Conservation (phyloP, 2,329 filamentous ascomycete species). For the Diplodia seriata region DNA sequence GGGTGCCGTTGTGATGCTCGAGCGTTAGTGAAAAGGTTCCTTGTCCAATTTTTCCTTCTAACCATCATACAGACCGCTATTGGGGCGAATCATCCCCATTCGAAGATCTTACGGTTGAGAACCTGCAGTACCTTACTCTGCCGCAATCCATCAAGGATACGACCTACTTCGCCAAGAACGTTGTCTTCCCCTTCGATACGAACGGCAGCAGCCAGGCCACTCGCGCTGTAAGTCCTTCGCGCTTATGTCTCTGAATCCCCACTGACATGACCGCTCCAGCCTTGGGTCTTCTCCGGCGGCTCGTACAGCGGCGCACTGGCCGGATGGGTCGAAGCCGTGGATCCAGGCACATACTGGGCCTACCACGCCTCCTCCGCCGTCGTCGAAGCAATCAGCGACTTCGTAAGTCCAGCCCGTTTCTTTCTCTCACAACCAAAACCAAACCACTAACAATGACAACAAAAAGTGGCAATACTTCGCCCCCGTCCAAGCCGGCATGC, state of each 20-base stretch:
- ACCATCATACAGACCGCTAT: constrained; percentile 54
- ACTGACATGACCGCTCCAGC: constrained; percentile 37
- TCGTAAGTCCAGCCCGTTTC: constrained; percentile 10
- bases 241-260: too few species aligned
- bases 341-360: constrained; percentile 66
- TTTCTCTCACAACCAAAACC: background rate
- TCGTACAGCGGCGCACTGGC: constrained; percentile 64
- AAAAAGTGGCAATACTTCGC: constrained; percentile 62
- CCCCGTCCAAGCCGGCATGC: constrained; percentile 65
- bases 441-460: too few species aligned
- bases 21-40: constrained; percentile 44
- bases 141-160: constrained; percentile 62
- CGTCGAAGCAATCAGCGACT: constrained; percentile 61
- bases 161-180: constrained; percentile 61
- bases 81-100: constrained; percentile 65
- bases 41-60: background rate
- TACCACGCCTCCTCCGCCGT: constrained; percentile 65
- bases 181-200: constrained; percentile 61
- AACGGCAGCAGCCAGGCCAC: constrained; percentile 58
- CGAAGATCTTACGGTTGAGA: constrained; percentile 58
- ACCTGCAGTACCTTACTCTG: constrained; percentile 62
- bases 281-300: constrained; percentile 64
- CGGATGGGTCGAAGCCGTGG: constrained; percentile 61
- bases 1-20: constrained; percentile 62
- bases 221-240: constrained; percentile 43